Evolutionary conservation across 1,284 basidiomycete species (phyloP), one percentile per base, ranked within the genome.

Genomic region (Heterobasidion occidentale): DNA sequence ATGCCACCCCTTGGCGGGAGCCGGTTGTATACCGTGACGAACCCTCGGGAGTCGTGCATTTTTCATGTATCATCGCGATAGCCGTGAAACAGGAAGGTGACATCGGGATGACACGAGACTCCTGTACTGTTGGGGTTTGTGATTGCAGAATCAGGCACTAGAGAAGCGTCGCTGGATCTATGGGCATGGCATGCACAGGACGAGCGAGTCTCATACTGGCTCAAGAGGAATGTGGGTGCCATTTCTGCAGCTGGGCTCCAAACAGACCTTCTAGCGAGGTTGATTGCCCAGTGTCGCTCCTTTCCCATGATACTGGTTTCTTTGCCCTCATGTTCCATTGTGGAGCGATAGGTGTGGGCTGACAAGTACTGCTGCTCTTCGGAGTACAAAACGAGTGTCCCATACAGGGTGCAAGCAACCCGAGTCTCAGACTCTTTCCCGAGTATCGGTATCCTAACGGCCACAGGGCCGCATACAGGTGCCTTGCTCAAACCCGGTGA

Each of bases 401-500:
- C 49, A 33, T 12, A 51, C 35, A 51, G 27, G 35, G 15, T 33
- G 35, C 49, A 51, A 27, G 49, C 49, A 35, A 36, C 49, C 49
- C 34, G 49, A 51, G 49, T 51, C 49, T 51, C 49, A 35, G 49
- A 51, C 49, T 51, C 49, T 51, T 51, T 19, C 49, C 35, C 49
- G 49, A 36, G 49, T 36, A 36, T 36, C 8, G 20, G 35, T n/a
- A 33, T 51, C 14, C 7, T n/a, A 27, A 12, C 35, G 17, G 35
- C 27, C 46, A 20, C 14, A 51, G 49, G 49, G 49, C 15, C 2
- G 19, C 35, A 20, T 49, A 5, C 35, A 6, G 35, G 9, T 51
- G 27, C 35, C 27, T 11, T 36, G 34, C 49, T 35, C 49, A 36
- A 51, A 34, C 49, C 49, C 33, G 49, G 27, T 15, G 35, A 35